Base-by-base conservation (phyloP, 768 basidiomycete species). In the Lentinula sp. region DNA sequence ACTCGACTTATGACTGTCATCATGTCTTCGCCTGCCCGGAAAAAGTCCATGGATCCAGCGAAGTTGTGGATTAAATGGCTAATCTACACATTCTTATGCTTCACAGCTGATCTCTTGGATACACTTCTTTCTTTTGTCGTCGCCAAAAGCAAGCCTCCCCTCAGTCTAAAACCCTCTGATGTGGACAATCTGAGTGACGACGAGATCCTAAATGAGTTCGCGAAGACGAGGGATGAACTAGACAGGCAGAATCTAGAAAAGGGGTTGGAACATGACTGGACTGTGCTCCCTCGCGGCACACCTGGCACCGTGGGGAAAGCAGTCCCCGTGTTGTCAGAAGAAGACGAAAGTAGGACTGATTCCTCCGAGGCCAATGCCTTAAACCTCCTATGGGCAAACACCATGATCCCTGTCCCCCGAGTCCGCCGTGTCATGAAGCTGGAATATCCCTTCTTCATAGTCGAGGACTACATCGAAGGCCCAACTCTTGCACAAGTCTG, bases 351-450 rank as follows among this genome's bases (percentile, higher is more conserved):
- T 39, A 45, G 20, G 10, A 12, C 32, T 1, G 36, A 57, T 41
- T 13, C 55, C 20, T 39, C 18, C 6, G 57, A 45, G 36, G 36
- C 55, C 18, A 59, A 59, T 32, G 43, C 35, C 2, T 20, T 46
- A 13, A 49, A 49, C 23, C 57, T 59, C 18, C 13, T 36, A 45
- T 45, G 42, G 35, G 43, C 57, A 54, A 35, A 63, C 20, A 66
- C 67, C 4, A 60, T 63, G 15, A 68, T 68, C n/a, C 67, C 66
- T 12, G 64, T 68, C n/a, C 63, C 67, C 23, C 64, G 67, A 4
- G 56, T 68, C 20, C 60, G 51, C 4, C 62, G 61, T 1, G 57
- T 64, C 18, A 41, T 64, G 2, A 59, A 69, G 39, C 53, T n/a
- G 18, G 13, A 64, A 51, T 45, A 42, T 33, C 45, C 57, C 7